Base-by-base conservation (phyloP, 2,329 filamentous ascomycete genomes). In the Trichoderma atroviride region DNA sequence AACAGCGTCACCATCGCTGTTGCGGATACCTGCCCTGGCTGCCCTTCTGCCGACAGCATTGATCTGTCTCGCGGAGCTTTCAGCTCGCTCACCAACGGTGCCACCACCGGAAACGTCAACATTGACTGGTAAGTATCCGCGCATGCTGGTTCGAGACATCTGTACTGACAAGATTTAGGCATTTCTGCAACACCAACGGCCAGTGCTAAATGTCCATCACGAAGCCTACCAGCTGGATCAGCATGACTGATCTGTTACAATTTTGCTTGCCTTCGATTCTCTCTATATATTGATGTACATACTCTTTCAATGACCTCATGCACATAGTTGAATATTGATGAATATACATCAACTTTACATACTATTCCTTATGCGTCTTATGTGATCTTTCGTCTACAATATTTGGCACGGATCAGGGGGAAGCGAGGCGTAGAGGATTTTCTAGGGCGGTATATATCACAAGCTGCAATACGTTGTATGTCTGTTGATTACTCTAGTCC, bases 141-240 rank as follows among this genome's bases (percentile, higher is more conserved):
- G 4, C 7, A 9, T 16, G 13, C 29, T 31, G 10, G n/a, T 5
- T 19, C 9, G 24, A 68, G 9, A 29, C 10, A 19, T n/a, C 7
- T 9, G 6, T 22, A 50, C 65, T 68, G 33, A 68, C 7, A 16
- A 31, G 2, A 5, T 43, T 9, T 60, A 68, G 65, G 66, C 66
- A 69, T 56, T 69, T 69, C 68, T 69, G 68, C 68, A 69, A 61
- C 47, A 56, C 31, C 43, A 60, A 61, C 35, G 68, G 68, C 68
- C 55, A 69, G 61, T 69, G 68, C 68, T 69, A 69, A 69, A 65
- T 47, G 55, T 50, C 55, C 33, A 27, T 14, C 10, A n/a, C 29
- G 6, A 24, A 31, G n/a, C 47, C 29, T 19, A 37, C 33, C 3
- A 37, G 35, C 13, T 57, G 31, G 9, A 31, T 53, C 13, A 9